Evolutionary conservation across 805 yeast species (phyloP), one percentile per base, ranked within the genome.

Genomic region (Ogataea paraovalis): DNA sequence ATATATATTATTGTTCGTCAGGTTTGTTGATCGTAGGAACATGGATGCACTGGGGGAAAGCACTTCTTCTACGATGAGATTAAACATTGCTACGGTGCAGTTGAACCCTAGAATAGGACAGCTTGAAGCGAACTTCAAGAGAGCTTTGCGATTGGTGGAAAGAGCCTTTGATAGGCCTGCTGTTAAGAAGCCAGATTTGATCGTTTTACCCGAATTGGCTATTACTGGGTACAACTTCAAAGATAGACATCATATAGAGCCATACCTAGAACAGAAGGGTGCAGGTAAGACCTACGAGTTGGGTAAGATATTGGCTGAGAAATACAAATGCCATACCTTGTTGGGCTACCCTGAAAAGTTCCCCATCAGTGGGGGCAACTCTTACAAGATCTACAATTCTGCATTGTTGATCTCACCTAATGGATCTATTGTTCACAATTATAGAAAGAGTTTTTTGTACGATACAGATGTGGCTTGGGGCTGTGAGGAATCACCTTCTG

Each of bases 391-490:
- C 13, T 88, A 78, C 67, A 91, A 91, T 64, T 78, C 94, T 6
- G 91, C 91, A 0, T 68, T 80, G 34, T 74, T 91, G 41, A 74
- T 85, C 1, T 68, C 76, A 28, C 82, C 84, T 0, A 45, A 57
- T 2, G 96, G 96, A 0, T 53, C 70, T 0, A 56, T 83, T 2
- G 56, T 87, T 2, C 74, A 75, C 58, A 83, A 85, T 59, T 90
- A 91, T 62, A 70, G 92, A 28, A 91, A 91, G 62, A 74, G 86
- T 0, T 85, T 84, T 57, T 62, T 91, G 10, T 91, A 85, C 62
- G 82, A 82, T 46, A 79, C 95, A 0, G 97, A 91, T 61, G 85
- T 83, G 48, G 68, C 56, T 0, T 90, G 95, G 94, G 96, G 94
- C 0, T 83, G 89, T 46, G 51, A 60, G 2, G 95, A 87, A 58